phyloP scores from a whole-genome alignment of 1,139 yeast species.

The Kluyveromyces sp. region DNA sequence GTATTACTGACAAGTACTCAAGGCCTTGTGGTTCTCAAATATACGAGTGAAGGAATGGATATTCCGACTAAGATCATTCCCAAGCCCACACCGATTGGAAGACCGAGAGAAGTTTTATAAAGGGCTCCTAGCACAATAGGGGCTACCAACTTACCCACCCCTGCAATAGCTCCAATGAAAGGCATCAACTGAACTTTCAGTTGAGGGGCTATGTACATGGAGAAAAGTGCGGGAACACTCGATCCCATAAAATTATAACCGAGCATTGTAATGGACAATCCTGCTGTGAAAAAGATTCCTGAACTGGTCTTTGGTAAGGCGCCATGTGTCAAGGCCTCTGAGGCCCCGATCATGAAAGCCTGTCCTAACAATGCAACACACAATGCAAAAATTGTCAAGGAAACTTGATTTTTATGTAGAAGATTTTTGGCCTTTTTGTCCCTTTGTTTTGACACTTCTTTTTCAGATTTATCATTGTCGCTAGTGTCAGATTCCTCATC shows the following conservation, averaged over 20 bases:
- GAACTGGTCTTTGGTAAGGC: slow-evolving; percentile 7
- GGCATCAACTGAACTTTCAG: slow-evolving; percentile 10
- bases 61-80: slow-evolving; percentile 10
- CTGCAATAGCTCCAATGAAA: slow-evolving; percentile 10
- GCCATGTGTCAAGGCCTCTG: slow-evolving; percentile 6
- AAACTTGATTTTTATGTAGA: slow-evolving; percentile 6
- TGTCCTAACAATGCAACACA: slow-evolving; percentile 8
- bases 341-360: slow-evolving; percentile 10
- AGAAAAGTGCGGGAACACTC: slow-evolving; percentile 10
- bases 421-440: slow-evolving; percentile 1
- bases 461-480: background rate
- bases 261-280: slow-evolving; percentile 8
- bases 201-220: slow-evolving; percentile 9
- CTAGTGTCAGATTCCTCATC: background rate
- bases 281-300: slow-evolving; percentile 10
- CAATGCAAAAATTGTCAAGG: slow-evolving; percentile 8
- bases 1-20: too few relatives aligned
- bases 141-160: slow-evolving; percentile 9
- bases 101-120: slow-evolving; percentile 8
- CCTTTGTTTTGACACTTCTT: background rate
- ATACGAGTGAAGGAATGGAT: slow-evolving; percentile 8
- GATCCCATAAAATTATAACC: slow-evolving; percentile 11
- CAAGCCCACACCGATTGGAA: slow-evolving; percentile 9
- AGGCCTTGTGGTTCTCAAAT: too few relatives aligned
- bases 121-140: slow-evolving; percentile 10